A percentile compares a stretch with the other conserved stretches of the same genome.
These are phyloP conservation scores for Taxawa tesnikishii DNA, from an alignment of 2,329 filamentous ascomycete genomes.

Conservation along the genomic window DNA sequence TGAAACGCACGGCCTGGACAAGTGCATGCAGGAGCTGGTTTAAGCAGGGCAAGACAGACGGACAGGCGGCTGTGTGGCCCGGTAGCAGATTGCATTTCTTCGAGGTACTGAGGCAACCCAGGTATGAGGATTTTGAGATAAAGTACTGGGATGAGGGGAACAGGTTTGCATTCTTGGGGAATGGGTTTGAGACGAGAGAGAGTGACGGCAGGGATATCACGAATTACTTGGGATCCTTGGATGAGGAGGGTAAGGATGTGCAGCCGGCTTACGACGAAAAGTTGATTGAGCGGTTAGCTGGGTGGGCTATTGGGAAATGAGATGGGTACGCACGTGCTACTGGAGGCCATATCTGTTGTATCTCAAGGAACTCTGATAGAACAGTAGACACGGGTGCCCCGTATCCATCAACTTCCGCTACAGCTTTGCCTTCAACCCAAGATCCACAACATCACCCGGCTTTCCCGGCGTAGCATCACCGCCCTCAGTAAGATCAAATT, in stretches of 20 bases:
- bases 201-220: slow-evolving; percentile 35
- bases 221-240: slow-evolving; percentile 28
- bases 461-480: too few species aligned
- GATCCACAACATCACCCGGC: too few species aligned
- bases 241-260: slow-evolving; percentile 23
- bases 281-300: slow-evolving; percentile 25
- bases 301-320: slow-evolving; percentile 15
- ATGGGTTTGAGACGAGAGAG: slow-evolving; percentile 34
- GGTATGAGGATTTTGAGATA: slow-evolving; percentile 38
- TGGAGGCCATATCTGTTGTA: too few species aligned
- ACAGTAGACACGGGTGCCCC: too few species aligned
- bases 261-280: slow-evolving; percentile 29
- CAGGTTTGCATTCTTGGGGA: slow-evolving; percentile 37
- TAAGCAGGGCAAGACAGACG: slow-evolving; percentile 17
- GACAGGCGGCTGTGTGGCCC: slow-evolving; percentile 17
- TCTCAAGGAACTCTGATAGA: too few species aligned
- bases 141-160: slow-evolving; percentile 33
- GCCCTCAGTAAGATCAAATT: too few species aligned
- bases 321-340: neutral
- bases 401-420: too few species aligned
- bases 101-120: slow-evolving; percentile 24
- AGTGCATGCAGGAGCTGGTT: slow-evolving; percentile 17
- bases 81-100: slow-evolving; percentile 15
- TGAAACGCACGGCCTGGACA: slow-evolving; percentile 18
- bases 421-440: too few species aligned